Evolutionary conservation across 2,329 filamentous ascomycete species (phyloP).

Genomic region (Ascocoryne sarcoides): DNA sequence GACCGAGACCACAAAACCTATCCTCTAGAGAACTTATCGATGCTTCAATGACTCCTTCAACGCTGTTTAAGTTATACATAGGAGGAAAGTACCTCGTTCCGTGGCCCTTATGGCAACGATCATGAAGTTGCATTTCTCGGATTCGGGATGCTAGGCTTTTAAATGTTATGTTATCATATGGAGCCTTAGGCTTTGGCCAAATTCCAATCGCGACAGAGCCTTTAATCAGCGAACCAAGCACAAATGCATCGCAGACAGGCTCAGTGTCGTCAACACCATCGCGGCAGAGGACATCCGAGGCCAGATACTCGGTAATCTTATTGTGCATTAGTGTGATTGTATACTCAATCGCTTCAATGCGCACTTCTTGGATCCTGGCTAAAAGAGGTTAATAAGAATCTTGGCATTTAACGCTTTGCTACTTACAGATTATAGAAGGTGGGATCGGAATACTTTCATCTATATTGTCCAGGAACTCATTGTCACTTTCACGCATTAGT

Average conservation of each 20-base stretch:
- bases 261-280: background rate
- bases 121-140: background rate
- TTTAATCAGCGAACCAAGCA: background rate
- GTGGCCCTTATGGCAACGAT: background rate
- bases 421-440: no score
- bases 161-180: background rate
- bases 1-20: no score
- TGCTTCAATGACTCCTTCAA: background rate
- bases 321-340: conserved; percentile 3
- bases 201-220: background rate
- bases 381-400: background rate
- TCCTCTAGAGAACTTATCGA: background rate
- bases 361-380: conserved; percentile 4
- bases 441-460: conserved; percentile 1
- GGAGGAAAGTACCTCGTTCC: background rate
- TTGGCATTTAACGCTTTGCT: no score
- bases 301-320: conserved; percentile 4
- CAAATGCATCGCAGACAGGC: background rate
- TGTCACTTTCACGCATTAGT: conserved; percentile 5
- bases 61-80: no score
- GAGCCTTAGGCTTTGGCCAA: background rate
- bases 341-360: conserved; percentile 1
- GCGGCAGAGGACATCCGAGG: conserved; percentile 2
- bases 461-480: conserved; percentile 2
- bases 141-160: background rate